Conservation (phyloP, 495 filamentous ascomycete species). For the Baudoinia panamericana region DNA sequence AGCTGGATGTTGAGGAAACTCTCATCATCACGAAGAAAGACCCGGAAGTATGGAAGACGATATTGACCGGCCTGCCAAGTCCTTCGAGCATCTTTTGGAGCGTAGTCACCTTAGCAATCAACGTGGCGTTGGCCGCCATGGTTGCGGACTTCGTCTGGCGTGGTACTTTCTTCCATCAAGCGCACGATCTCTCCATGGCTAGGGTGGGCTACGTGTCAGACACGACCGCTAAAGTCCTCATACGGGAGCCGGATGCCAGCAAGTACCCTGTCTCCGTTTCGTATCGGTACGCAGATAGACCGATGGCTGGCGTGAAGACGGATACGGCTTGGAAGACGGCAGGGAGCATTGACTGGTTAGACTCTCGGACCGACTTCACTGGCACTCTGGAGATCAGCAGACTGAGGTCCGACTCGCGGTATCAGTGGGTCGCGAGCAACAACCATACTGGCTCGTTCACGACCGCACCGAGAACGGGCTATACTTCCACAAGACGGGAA, state of each 20-base stretch:
- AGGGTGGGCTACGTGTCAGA: slow-evolving; percentile 77
- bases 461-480: slow-evolving; percentile 54
- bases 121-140: slow-evolving; percentile 49
- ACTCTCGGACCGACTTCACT: slow-evolving; percentile 72
- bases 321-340: slow-evolving; percentile 51
- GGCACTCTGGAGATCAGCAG: slow-evolving; percentile 43
- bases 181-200: slow-evolving; percentile 65
- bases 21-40: slow-evolving; percentile 28
- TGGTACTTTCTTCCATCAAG: slow-evolving; percentile 51
- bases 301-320: slow-evolving; percentile 24
- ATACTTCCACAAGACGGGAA: slow-evolving; percentile 32
- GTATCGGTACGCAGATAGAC: slow-evolving; percentile 35
- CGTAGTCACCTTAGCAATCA: slow-evolving; percentile 54
- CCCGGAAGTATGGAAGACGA: slow-evolving; percentile 37
- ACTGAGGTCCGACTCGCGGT: slow-evolving; percentile 49
- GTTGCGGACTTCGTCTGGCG: slow-evolving; percentile 63
- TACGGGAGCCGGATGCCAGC: slow-evolving; percentile 66
- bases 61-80: slow-evolving; percentile 66
- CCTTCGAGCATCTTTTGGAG: slow-evolving; percentile 49
- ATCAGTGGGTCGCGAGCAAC: slow-evolving; percentile 72
- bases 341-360: slow-evolving; percentile 48
- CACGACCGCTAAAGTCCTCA: slow-evolving; percentile 62
- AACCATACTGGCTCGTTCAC: slow-evolving; percentile 66
- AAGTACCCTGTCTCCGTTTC: slow-evolving; percentile 62
- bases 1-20: slow-evolving; percentile 32